These are phyloP conservation scores for Leccinum aurantiacum DNA, from an alignment of 768 basidiomycete species.

Conservation along the genomic window DNA sequence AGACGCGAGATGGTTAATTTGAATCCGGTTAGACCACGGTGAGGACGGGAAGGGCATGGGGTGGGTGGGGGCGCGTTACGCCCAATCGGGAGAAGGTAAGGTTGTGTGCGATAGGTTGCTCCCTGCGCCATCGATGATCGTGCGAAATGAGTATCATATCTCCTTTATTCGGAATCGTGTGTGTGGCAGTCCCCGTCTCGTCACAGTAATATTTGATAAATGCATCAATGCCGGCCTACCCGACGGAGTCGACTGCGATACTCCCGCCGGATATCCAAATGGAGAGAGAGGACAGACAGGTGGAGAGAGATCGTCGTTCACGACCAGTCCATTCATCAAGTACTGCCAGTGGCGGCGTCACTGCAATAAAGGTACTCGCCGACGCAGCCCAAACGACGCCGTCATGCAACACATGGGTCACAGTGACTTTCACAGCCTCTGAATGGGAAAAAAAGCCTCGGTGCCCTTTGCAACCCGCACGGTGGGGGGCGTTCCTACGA, in stretches of 20 bases:
- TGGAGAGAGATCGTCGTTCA: background rate
- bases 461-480: background rate
- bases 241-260: conserved; percentile 6
- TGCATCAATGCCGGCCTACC: background rate
- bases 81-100: background rate
- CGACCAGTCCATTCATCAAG: background rate
- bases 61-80: background rate
- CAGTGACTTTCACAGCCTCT: background rate
- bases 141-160: background rate
- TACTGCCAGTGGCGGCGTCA: background rate
- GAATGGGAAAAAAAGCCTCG: background rate
- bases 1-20: background rate
- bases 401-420: background rate
- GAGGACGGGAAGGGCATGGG: background rate
- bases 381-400: background rate
- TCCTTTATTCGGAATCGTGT: background rate
- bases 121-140: background rate
- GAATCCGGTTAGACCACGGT: background rate
- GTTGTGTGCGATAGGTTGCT: background rate
- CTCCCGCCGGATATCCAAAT: background rate
- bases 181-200: background rate
- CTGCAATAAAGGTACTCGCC: background rate
- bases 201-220: background rate
- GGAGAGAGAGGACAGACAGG: background rate
- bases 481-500: background rate